Conservation (phyloP, 495 filamentous ascomycete species). For the Cudoniella acicularis region DNA sequence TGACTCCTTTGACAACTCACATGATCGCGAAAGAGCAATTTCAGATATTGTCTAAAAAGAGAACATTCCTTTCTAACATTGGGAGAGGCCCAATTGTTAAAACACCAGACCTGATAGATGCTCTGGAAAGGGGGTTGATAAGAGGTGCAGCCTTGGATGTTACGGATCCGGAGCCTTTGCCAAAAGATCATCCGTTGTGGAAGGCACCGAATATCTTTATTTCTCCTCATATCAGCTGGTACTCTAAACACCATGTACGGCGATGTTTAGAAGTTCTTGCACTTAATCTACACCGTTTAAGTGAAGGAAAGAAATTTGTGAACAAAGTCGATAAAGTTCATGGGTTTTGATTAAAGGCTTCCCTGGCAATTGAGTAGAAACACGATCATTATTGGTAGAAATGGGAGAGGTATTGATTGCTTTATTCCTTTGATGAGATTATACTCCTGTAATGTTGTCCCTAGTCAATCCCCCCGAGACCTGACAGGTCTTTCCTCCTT, state of each 20-base stretch:
- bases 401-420: no score
- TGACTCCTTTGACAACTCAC: conserved; percentile 61
- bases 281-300: not conserved
- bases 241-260: not conserved
- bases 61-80: conserved; percentile 67
- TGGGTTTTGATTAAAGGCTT: conserved; percentile 2
- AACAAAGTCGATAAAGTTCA: not conserved
- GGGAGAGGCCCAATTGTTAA: conserved; percentile 67
- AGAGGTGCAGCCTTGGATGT: conserved; percentile 76
- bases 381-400: no score
- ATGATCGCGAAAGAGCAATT: conserved; percentile 63
- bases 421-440: no score
- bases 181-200: conserved; percentile 66
- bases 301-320: not conserved
- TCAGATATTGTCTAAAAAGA: conserved; percentile 49
- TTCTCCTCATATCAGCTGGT: conserved; percentile 61
- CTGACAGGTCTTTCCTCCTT: no score
- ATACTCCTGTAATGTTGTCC: no score
- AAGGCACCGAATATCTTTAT: conserved; percentile 64
- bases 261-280: not conserved
- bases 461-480: no score
- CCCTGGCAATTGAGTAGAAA: no score
- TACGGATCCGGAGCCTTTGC: conserved; percentile 78
- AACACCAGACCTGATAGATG: conserved; percentile 59
- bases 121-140: conserved; percentile 48